Base-by-base conservation (phyloP, 2,329 filamentous ascomycete genomes). In the Pseudogymnoascus sp. region DNA sequence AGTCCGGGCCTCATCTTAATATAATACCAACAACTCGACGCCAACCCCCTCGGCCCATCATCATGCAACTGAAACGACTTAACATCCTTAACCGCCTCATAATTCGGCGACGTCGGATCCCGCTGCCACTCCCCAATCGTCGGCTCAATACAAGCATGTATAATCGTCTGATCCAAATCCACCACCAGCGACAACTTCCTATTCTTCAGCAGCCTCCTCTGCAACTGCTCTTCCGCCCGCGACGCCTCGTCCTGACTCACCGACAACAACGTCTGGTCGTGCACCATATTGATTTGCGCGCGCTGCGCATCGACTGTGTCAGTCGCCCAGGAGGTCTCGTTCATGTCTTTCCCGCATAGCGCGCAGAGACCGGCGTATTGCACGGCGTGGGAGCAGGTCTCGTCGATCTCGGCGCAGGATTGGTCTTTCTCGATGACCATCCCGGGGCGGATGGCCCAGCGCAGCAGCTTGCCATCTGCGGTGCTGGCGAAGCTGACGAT, bases 101-200 rank as follows among this genome's bases (percentile, higher is more conserved):
- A 87, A 70, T 99, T 99, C 15, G 94, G 92, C 68, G 96, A 97
- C 3, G 85, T 81, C 25, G 88, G 85, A 73, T 99, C 92, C 59
- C 85, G 83, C 79, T 96, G 90, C 94, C 94, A 99, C 74, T 99
- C 93, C 66, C 88, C 92, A 61, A 99, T 88, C 0, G 94, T 99
- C 5, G 92, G 93, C 69, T 99, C 94, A 70, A 97, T 95, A 65
- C 92, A 96, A 27, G 94, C 94, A 74, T 99, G 94, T 68, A 99
- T 99, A 70, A 99, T 94, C 63, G 94, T 99, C 78, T 97, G 93
- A 73, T 99, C 94, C 61, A 99, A 81, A 80, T 99, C 94, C 68
- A 99, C 94, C 27, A 99, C 94, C 48, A 99, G 81, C 51, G 90
- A 96, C 48, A 99, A 82, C 77, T 96, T 96, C 68, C 89, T 85